Percentiles rank a stretch among this genome's conserved stretches.
phyloP scores from a whole-genome alignment of 768 basidiomycete genomes.

The Mycena capillaripes region DNA sequence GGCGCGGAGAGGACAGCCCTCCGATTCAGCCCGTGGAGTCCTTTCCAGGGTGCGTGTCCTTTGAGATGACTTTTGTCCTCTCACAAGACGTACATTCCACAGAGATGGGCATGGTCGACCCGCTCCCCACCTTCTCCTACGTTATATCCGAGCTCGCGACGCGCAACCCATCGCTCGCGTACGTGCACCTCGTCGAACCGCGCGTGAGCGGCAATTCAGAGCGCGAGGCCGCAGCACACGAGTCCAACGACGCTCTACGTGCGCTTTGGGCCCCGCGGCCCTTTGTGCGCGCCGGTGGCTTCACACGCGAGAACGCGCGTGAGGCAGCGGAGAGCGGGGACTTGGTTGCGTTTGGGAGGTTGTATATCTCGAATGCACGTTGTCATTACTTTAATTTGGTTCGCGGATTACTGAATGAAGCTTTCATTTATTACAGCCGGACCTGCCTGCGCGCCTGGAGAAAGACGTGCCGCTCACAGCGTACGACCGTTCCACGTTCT shows the following conservation, averaged over 20 bases:
- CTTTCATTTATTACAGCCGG: constrained; percentile 40
- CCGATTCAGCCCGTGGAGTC: constrained; percentile 60
- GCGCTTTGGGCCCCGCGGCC: constrained; percentile 41
- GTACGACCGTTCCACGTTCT: constrained; percentile 40
- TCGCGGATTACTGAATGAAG: background rate
- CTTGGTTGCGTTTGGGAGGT: constrained; percentile 31
- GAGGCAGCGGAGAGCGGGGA: constrained; percentile 38
- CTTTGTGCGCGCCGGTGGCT: constrained; percentile 49
- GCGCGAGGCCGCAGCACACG: constrained; percentile 1
- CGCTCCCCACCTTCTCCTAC: constrained; percentile 39
- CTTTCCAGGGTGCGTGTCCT: background rate
- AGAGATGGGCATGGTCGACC: constrained; percentile 36
- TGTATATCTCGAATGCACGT: constrained; percentile 35
- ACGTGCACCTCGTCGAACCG: constrained; percentile 53
- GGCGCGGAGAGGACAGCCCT: constrained; percentile 60
- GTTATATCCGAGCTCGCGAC: constrained; percentile 46
- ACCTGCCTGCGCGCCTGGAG: constrained; percentile 47
- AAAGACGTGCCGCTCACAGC: constrained; percentile 38
- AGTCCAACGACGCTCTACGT: constrained; percentile 38
- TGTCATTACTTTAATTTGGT: background rate
- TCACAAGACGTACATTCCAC: background rate
- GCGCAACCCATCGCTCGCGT: constrained; percentile 51
- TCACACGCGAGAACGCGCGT: constrained; percentile 44
- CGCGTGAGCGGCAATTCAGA: constrained; percentile 11
- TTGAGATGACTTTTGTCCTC: constrained; percentile 21